phyloP scores from a whole-genome alignment of 148 eudicot species.

The Diospyros lotus region DNA sequence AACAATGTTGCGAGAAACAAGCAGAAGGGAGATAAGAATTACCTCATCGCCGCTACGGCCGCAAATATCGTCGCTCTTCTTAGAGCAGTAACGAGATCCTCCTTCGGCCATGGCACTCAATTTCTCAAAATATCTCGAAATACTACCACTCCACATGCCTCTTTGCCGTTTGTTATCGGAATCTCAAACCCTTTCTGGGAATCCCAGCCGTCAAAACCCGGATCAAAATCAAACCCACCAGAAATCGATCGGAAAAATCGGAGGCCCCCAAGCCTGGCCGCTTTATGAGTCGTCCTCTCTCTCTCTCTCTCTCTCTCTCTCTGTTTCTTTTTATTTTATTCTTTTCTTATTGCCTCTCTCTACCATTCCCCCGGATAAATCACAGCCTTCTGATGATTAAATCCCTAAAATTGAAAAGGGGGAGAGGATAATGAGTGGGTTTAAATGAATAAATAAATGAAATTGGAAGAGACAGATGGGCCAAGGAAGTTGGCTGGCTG shows the following conservation, averaged over 20 bases:
- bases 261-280: neutral
- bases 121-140: slow-evolving; percentile 43
- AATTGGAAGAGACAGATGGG: neutral
- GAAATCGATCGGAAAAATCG: slow-evolving; percentile 4
- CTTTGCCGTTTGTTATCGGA: neutral
- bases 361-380: no score
- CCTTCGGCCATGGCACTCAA: slow-evolving; percentile 59
- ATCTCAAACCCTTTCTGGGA: neutral
- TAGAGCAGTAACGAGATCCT: slow-evolving; percentile 78
- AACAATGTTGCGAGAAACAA: slow-evolving; percentile 4
- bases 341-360: no score
- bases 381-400: no score
- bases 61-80: slow-evolving; percentile 71
- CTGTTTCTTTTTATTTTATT: neutral
- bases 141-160: slow-evolving; percentile 10
- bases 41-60: slow-evolving; percentile 62
- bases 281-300: neutral
- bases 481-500: neutral
- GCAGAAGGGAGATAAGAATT: neutral
- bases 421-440: slow-evolving; percentile 1
- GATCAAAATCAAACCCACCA: slow-evolving; percentile 13
- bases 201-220: slow-evolving; percentile 16
- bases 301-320: neutral
- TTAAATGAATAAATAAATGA: neutral
- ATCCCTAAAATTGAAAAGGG: neutral